phyloP scores from a whole-genome alignment of 2,329 filamentous ascomycete species.

The Paracamarosporium sp. region DNA sequence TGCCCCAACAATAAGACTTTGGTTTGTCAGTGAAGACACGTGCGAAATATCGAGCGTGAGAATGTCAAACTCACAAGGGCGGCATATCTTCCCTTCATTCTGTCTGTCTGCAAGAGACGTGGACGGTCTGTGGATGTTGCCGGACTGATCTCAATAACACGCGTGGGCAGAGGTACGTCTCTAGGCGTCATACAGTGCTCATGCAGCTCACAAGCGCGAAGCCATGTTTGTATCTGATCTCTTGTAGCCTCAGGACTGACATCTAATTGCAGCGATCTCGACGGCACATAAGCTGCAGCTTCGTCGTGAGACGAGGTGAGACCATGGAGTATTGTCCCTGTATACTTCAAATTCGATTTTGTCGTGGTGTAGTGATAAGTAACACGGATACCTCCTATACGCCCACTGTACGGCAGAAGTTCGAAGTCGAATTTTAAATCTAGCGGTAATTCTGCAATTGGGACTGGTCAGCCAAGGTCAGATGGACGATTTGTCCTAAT shows the following conservation, averaged over 20 bases:
- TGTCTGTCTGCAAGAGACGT: background rate
- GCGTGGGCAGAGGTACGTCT: background rate
- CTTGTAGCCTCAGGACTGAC: background rate
- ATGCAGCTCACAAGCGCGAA: background rate
- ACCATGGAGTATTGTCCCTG: background rate
- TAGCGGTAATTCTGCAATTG: background rate
- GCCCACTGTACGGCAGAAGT: background rate
- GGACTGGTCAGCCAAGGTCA: too few relatives aligned
- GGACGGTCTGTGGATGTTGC: background rate
- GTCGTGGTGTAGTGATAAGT: too few relatives aligned
- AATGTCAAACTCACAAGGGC: background rate
- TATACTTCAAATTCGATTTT: too few relatives aligned
- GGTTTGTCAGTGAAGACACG: background rate
- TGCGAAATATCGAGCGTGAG: too few relatives aligned
- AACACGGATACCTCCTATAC: background rate
- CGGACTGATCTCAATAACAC: background rate
- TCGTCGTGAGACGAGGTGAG: background rate
- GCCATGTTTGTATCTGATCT: background rate
- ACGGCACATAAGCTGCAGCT: background rate
- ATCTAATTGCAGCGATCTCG: background rate
- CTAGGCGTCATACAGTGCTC: background rate
- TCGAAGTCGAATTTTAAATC: background rate
- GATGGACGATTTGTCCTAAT: too few relatives aligned
- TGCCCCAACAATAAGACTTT: background rate
- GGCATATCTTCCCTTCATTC: background rate